These are phyloP conservation scores for Amyloporia xantha DNA, from an alignment of 768 basidiomycete genomes.

Conservation along the genomic window DNA sequence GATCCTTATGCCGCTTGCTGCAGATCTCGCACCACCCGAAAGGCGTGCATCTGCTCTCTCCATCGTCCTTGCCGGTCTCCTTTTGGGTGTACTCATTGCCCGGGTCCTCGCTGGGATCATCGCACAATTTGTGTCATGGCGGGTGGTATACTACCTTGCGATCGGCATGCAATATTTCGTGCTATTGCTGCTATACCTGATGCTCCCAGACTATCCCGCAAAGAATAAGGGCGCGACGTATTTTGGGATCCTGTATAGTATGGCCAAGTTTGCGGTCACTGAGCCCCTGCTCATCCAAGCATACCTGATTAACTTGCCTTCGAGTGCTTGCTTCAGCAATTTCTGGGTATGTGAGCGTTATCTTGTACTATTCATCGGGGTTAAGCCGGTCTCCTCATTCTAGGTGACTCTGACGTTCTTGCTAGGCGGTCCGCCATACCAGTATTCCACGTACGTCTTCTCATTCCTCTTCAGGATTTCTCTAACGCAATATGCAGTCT, in stretches of 20 bases:
- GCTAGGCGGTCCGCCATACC: conserved; percentile 67
- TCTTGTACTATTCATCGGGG: background rate
- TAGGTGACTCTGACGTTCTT: conserved; percentile 65
- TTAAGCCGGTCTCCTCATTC: background rate
- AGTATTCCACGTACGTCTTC: conserved; percentile 57
- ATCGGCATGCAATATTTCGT: conserved; percentile 63
- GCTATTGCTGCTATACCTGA: conserved; percentile 49
- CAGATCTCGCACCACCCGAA: conserved; percentile 73
- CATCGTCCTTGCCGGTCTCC: conserved; percentile 57
- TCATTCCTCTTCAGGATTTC: conserved; percentile 1
- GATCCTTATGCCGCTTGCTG: conserved; percentile 69
- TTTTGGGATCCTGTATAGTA: conserved; percentile 60
- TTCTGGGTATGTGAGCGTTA: conserved; percentile 28
- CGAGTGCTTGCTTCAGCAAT: conserved; percentile 47
- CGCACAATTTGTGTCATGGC: conserved; percentile 64
- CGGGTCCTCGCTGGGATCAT: conserved; percentile 73
- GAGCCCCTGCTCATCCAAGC: conserved; percentile 75
- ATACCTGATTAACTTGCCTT: conserved; percentile 51
- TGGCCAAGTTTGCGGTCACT: conserved; percentile 70
- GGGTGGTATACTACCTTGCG: conserved; percentile 72
- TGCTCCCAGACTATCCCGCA: conserved; percentile 80
- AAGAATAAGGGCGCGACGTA: conserved; percentile 65
- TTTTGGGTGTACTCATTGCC: conserved; percentile 69
- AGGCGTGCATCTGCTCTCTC: conserved; percentile 71
- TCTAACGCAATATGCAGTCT: conserved; percentile 26